Base-by-base conservation (phyloP, 2,329 filamentous ascomycete genomes). In the Ambrosiella beaveri region DNA sequence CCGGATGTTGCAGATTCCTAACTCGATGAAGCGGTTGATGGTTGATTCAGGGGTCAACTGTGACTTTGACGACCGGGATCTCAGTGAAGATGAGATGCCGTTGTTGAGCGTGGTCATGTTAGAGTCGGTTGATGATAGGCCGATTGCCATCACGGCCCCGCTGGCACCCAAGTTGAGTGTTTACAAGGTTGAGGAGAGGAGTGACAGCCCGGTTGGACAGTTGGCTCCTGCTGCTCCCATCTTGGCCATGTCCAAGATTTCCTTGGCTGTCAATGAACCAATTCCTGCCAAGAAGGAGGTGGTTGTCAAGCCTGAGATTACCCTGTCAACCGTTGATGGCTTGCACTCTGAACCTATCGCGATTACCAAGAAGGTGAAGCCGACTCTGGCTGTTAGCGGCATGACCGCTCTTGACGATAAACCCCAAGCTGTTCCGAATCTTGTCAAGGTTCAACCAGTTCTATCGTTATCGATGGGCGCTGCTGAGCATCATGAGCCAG, bases 11-110 rank as follows among this genome's bases (percentile, higher is more conserved):
- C 27, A 49, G 8, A 60, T 60, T 38, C 58, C 58, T 27, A 52
- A 57, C 17, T 57, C 58, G 41, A 60, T 60, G 55, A 49, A 55
- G 17, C 58, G 58, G 7, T 15, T 53, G 35, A 84, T 82, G 79
- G 73, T 82, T 8, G 79, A 84, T 62, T 76, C 72, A 40, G 73
- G 75, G 35, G 77, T 75, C 64, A 81, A 84, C 76, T 83, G 80
- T 0, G 80, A 84, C 27, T 45, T 15, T 6, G 74, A 77, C 1
- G 70, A 81, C 59, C 3, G 27, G 27, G 71, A 71, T 44, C 5
- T 56, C 2, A 56, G 52, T 8, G 66, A 68, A 50, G 68, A 68
- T 2, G 61, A 64, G 38, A 66, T 62, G 62, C 63, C 63, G 45
- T 62, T 56, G 5, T 54, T 60, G 15, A 49, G 39, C 17, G 27